Conservation (phyloP, 1,284 basidiomycete species). For the Ustilago bromivora region DNA sequence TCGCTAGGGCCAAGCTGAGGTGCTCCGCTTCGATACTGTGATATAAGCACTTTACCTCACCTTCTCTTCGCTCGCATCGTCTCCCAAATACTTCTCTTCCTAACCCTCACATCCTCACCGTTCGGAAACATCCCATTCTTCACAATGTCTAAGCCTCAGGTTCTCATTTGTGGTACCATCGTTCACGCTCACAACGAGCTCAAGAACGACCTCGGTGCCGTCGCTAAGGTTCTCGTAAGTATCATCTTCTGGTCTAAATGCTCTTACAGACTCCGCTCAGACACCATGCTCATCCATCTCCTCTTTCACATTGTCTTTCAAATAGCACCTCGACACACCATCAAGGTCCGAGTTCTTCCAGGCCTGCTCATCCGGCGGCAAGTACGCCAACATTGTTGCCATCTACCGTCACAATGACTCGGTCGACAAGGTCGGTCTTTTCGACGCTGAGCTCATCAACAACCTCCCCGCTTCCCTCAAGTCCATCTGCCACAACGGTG, state of each 20-base stretch:
- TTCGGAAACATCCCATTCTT: neutral
- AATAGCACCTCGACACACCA: constrained; percentile 41
- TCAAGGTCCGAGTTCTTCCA: constrained; percentile 49
- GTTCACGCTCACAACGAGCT: constrained; percentile 56
- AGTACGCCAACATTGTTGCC: constrained; percentile 79
- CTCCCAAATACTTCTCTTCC: neutral
- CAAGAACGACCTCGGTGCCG: constrained; percentile 48
- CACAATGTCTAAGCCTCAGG: constrained; percentile 56
- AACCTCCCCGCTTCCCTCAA: constrained; percentile 53
- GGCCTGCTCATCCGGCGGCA: constrained; percentile 50
- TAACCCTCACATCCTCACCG: neutral
- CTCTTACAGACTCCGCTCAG: neutral
- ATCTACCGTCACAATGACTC: constrained; percentile 81
- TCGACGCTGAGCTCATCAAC: constrained; percentile 58
- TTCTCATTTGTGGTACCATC: constrained; percentile 58
- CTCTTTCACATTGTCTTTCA: neutral
- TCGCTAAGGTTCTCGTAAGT: constrained; percentile 52
- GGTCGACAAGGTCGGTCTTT: constrained; percentile 55
- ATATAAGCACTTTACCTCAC: constrained; percentile 10
- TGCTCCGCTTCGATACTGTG: neutral
- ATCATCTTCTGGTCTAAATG: constrained; percentile 70
- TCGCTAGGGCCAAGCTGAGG: constrained; percentile 11
- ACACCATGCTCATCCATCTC: constrained; percentile 5
- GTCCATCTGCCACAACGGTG: constrained; percentile 66
- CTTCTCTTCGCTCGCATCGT: constrained; percentile 2